These are phyloP conservation scores for Sporothrix schenckii DNA, from an alignment of 2,329 filamentous ascomycete species.

Conservation along the genomic window DNA sequence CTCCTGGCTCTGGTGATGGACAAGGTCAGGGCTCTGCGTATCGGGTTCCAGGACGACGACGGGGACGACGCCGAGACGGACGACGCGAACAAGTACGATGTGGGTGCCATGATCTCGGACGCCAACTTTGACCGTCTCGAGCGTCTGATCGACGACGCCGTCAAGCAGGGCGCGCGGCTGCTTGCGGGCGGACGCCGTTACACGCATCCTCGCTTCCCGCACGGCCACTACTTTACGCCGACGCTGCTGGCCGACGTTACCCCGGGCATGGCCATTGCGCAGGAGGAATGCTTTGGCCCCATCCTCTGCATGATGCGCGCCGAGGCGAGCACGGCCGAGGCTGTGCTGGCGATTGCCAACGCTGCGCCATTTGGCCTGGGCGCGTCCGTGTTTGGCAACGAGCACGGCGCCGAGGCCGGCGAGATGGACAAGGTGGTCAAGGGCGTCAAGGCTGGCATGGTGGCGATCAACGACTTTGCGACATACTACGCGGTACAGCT, in stretches of 20 bases:
- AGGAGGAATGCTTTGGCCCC: slow-evolving; percentile 90
- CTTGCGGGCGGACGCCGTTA: slow-evolving; percentile 76
- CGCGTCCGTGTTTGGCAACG: slow-evolving; percentile 80
- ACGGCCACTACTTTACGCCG: slow-evolving; percentile 88
- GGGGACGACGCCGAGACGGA: slow-evolving; percentile 1
- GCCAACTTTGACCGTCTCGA: slow-evolving; percentile 77
- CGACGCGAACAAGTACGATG: slow-evolving; percentile 61
- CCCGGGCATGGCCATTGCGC: slow-evolving; percentile 80
- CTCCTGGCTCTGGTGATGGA: slow-evolving; percentile 72
- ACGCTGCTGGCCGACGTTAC: slow-evolving; percentile 92
- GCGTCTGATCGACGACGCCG: slow-evolving; percentile 73
- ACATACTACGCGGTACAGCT: slow-evolving; percentile 91
- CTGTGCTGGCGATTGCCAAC: slow-evolving; percentile 80
- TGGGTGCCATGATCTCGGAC: slow-evolving; percentile 88
- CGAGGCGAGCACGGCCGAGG: slow-evolving; percentile 56
- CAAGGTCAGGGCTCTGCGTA: slow-evolving; percentile 71
- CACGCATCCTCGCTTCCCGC: slow-evolving; percentile 70
- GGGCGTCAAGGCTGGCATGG: slow-evolving; percentile 81
- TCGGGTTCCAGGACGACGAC: slow-evolving; percentile 60
- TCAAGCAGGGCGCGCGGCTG: slow-evolving; percentile 75
- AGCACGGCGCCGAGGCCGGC: slow-evolving; percentile 49
- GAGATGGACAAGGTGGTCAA: slow-evolving; percentile 66
- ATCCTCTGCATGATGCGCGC: slow-evolving; percentile 85
- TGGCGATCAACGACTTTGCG: slow-evolving; percentile 93
- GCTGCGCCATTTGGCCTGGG: slow-evolving; percentile 83